Percentiles rank a stretch among this genome's conserved stretches.
These are phyloP conservation scores for Corylus americana DNA, from an alignment of 306 rosid species.

Conservation along the genomic window DNA sequence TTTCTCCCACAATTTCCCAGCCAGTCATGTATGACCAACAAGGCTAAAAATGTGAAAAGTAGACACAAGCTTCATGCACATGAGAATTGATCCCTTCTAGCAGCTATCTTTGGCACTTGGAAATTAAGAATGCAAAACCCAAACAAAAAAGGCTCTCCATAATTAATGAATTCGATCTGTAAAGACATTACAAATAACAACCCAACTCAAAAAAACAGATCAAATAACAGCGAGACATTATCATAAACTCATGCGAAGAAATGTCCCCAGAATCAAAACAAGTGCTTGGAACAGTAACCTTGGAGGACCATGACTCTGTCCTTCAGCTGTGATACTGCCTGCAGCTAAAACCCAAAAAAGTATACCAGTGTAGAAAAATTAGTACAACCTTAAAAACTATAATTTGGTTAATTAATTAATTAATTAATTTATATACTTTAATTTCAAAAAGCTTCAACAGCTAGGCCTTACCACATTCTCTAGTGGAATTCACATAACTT, in stretches of 20 bases:
- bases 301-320: conserved; percentile 30
- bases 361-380: neutral
- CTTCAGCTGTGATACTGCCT: conserved; percentile 48
- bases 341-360: conserved; percentile 35
- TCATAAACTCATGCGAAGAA: conserved; percentile 11
- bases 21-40: no score
- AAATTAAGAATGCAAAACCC: neutral
- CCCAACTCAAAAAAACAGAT: conserved; percentile 2
- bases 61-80: no score
- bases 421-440: no score
- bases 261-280: conserved; percentile 25
- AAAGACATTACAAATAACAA: neutral
- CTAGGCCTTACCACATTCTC: conserved; percentile 64
- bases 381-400: neutral
- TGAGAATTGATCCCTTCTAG: neutral
- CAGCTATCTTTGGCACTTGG: neutral
- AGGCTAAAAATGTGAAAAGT: no score
- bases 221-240: neutral
- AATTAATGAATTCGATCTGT: neutral
- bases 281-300: conserved; percentile 17
- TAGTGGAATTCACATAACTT: conserved; percentile 47
- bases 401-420: neutral
- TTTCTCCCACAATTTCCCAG: neutral
- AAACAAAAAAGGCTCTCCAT: neutral
- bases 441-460: neutral